phyloP scores from a whole-genome alignment of 1,139 yeast species.

The Blastobotrys malaysiensis region DNA sequence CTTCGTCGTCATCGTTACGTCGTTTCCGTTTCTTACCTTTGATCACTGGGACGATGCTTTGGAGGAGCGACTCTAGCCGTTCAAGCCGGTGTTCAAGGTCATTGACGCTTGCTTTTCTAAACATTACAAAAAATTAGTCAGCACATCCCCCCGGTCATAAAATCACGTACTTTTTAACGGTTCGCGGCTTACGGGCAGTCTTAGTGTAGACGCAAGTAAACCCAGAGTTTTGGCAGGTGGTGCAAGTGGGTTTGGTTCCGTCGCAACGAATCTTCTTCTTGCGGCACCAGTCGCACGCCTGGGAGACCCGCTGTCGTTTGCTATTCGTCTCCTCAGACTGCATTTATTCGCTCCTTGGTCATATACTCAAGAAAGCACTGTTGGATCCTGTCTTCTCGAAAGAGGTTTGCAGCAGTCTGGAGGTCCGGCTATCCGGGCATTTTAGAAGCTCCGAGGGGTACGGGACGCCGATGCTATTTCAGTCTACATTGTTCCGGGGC shows the following conservation, averaged over 20 bases:
- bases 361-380: neutral
- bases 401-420: too few relatives aligned
- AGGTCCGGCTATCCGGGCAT: neutral
- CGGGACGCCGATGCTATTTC: neutral
- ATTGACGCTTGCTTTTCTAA: slow-evolving; percentile 20
- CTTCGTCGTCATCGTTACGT: too few relatives aligned
- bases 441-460: neutral
- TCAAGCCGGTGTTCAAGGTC: slow-evolving; percentile 31
- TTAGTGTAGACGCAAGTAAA: slow-evolving; percentile 31
- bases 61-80: slow-evolving; percentile 31
- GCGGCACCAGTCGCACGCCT: slow-evolving; percentile 62
- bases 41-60: slow-evolving; percentile 13
- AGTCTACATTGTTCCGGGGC: too few relatives aligned
- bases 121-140: neutral
- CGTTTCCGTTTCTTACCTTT: slow-evolving; percentile 8
- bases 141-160: neutral
- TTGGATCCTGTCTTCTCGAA: neutral
- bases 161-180: slow-evolving; percentile 21
- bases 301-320: slow-evolving; percentile 34
- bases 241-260: slow-evolving; percentile 60
- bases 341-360: neutral
- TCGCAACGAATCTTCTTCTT: slow-evolving; percentile 68
- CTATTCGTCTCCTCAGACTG: neutral
- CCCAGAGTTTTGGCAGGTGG: slow-evolving; percentile 48
- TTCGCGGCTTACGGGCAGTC: slow-evolving; percentile 29